Conservation (phyloP, 1,284 basidiomycete species). For the Mrakiaceae sp. region DNA sequence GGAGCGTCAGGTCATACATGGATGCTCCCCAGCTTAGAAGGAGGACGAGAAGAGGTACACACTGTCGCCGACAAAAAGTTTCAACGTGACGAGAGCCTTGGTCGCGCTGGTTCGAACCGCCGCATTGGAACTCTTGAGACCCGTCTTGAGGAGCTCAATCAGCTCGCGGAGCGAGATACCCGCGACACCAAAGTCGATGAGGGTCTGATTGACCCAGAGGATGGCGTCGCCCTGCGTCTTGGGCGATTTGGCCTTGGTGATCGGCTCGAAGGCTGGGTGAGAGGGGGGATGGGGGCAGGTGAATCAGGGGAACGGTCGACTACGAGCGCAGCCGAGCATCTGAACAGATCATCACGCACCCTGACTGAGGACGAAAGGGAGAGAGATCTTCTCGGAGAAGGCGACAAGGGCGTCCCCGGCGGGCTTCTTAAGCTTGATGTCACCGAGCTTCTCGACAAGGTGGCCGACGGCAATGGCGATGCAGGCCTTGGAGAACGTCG, state of each 20-base stretch:
- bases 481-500: slow-evolving; percentile 76
- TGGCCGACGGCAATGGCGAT: slow-evolving; percentile 74
- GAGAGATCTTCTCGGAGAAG: slow-evolving; percentile 84
- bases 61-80: slow-evolving; percentile 83
- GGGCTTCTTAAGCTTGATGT: slow-evolving; percentile 92
- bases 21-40: neutral
- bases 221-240: slow-evolving; percentile 92
- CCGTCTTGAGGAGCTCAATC: slow-evolving; percentile 81
- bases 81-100: slow-evolving; percentile 81
- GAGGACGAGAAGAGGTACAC: slow-evolving; percentile 27
- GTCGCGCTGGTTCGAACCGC: slow-evolving; percentile 91
- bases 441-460: slow-evolving; percentile 88
- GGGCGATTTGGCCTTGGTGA: slow-evolving; percentile 90
- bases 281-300: neutral
- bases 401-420: slow-evolving; percentile 75
- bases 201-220: slow-evolving; percentile 73
- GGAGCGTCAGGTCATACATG: neutral
- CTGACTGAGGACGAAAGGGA: slow-evolving; percentile 89
- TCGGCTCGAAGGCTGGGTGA: slow-evolving; percentile 67
- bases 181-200: slow-evolving; percentile 86
- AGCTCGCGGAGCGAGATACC: slow-evolving; percentile 73
- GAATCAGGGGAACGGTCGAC: neutral
- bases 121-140: slow-evolving; percentile 88
- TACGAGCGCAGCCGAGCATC: neutral
- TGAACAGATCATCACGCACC: slow-evolving; percentile 42